Conservation (phyloP, 257 asterid genomes). For the Solanum bukasovii region DNA sequence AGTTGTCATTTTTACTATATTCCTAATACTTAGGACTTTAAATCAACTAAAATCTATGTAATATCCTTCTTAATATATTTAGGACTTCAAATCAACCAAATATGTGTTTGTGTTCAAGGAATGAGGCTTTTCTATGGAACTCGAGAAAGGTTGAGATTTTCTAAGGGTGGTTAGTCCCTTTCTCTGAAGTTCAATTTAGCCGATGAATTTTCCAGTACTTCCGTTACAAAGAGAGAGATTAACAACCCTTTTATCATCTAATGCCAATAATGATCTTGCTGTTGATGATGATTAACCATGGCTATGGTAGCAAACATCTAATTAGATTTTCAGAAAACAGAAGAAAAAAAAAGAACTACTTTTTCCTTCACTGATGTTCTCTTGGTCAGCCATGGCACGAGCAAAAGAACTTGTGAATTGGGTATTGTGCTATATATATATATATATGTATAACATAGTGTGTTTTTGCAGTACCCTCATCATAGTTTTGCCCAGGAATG, state of each 20-base stretch:
- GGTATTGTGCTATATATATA: not conserved
- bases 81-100: not conserved
- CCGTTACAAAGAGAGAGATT: not conserved
- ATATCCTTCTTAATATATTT: not conserved
- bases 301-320: not conserved
- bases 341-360: not conserved
- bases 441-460: not conserved
- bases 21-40: not conserved
- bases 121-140: not conserved
- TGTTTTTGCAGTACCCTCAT: not conserved
- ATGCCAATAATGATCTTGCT: not conserved
- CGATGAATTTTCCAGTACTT: not conserved
- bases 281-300: not conserved
- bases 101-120: not conserved
- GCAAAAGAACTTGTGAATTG: not conserved
- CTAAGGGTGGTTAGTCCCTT: not conserved
- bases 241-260: not conserved
- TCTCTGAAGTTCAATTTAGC: not conserved
- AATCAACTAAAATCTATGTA: not conserved
- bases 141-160: not conserved
- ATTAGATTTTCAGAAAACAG: not conserved
- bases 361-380: not conserved
- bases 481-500: not conserved
- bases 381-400: not conserved
- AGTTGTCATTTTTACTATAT: not conserved